Base-by-base conservation (phyloP, 2,329 filamentous ascomycete genomes). In the Grosmannia penicillata region DNA sequence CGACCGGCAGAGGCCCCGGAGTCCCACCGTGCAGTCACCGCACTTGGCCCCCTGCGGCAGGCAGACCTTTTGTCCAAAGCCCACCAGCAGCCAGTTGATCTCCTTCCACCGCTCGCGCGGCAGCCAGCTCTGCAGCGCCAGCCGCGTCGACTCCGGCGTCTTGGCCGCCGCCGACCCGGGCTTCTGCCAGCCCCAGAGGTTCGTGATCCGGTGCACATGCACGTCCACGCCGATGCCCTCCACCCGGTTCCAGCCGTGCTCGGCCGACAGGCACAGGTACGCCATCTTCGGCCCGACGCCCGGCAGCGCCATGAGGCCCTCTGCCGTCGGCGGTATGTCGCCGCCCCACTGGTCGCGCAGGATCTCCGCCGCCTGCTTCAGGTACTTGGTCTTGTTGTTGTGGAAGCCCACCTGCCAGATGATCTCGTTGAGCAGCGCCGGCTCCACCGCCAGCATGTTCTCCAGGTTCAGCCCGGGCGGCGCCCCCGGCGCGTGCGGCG, bases 221-320 rank as follows among this genome's bases (percentile, higher is more conserved):
- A 94, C 86, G 56, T 95, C 87, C 35, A 95, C 87, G 21, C 87
- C 87, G 46, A 95, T 93, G 8, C 87, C 87, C 51, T 75, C 66
- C 38, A 70, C 72, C 25, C 64, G 61, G 49, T 61, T 57, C 72
- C 72, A 75, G 69, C 51, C 79, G 45, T 55, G 43, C 17, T 50
- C 83, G 1, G 80, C 80, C 33, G 78, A 80, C 63, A 94, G 73
- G 54, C 82, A 89, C 18, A 95, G 70, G 56, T 91, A 87, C 11
- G 80, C 86, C 87, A 95, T 95, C 61, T 95, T 95, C 23, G 87
- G 87, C 0, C 87, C 87, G 1, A 95, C 87, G 6, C 87, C 87
- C 0, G 86, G 86, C 0, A 94, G 68, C 2, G 75, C 72, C 37
- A 78, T 77, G 17, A 95, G 67, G 0, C 80, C 85, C 45, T 77